These are phyloP conservation scores for Benincasa hispida DNA, from an alignment of 306 rosid genomes.

Conservation along the genomic window DNA sequence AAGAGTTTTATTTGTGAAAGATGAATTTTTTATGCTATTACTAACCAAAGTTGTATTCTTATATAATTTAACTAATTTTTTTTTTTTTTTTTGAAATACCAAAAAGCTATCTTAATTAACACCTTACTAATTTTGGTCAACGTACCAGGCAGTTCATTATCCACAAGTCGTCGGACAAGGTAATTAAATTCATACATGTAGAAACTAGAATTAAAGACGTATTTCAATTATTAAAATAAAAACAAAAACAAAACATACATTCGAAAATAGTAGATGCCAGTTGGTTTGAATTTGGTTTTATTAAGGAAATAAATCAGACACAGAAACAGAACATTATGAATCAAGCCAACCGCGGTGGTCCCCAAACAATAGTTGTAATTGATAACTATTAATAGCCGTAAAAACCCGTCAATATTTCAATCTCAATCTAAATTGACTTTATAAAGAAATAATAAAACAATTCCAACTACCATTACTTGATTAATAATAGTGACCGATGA, in stretches of 20 bases:
- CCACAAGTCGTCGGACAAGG: not conserved
- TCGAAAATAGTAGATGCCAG: not conserved
- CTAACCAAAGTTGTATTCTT: too few relatives aligned
- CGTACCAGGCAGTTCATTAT: too few relatives aligned
- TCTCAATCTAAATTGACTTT: not conserved
- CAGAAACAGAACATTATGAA: not conserved
- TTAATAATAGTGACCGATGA: not conserved
- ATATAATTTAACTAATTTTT: too few relatives aligned
- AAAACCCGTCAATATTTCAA: not conserved
- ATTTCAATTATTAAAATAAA: not conserved
- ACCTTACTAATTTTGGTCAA: too few relatives aligned
- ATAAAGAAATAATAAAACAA: not conserved
- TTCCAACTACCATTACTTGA: not conserved
- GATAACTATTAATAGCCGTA: not conserved
- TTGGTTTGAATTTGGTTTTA: constrained; percentile 2
- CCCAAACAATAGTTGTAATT: not conserved
- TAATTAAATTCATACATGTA: not conserved
- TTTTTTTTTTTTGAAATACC: too few relatives aligned
- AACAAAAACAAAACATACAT: not conserved
- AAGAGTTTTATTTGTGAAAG: too few relatives aligned
- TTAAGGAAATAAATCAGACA: not conserved
- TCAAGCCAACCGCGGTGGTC: not conserved
- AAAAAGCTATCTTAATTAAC: too few relatives aligned
- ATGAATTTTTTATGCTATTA: too few relatives aligned
- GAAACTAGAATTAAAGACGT: not conserved